phyloP scores from a whole-genome alignment of 1,284 basidiomycete species.

The Phellinidium pouzarii region DNA sequence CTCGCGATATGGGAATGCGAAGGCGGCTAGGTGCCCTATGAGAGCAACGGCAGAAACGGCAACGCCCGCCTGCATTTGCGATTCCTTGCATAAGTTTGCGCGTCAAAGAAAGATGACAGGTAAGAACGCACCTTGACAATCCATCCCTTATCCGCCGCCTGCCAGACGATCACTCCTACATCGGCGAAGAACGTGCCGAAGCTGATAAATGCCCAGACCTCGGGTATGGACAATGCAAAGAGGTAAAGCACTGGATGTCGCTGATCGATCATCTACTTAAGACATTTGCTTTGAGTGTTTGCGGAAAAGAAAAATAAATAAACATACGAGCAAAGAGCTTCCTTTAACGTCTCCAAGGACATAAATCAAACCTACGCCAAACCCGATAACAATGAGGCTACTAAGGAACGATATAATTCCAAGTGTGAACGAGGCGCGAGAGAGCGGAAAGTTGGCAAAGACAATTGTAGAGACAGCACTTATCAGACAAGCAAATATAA shows the following conservation, averaged over 20 bases:
- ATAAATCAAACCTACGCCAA: constrained; percentile 14
- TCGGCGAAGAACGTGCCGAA: constrained; percentile 13
- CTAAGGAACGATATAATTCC: constrained; percentile 13
- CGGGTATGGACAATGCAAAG: constrained; percentile 14
- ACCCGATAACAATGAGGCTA: constrained; percentile 13
- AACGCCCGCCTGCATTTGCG: constrained; percentile 5
- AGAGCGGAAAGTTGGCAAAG: constrained; percentile 12
- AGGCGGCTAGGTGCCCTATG: constrained; percentile 11
- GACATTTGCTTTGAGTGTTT: no score
- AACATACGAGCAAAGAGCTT: not conserved
- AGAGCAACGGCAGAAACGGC: constrained; percentile 4
- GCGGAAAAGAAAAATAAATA: not conserved
- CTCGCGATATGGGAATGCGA: constrained; percentile 14
- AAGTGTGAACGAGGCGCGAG: constrained; percentile 9
- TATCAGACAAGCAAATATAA: not conserved
- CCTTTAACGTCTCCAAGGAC: constrained; percentile 13
- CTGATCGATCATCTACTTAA: constrained; percentile 10
- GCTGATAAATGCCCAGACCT: constrained; percentile 12
- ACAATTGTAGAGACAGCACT: constrained; percentile 14
- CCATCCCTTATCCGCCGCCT: constrained; percentile 13
- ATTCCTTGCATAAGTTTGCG: not conserved
- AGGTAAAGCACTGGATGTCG: constrained; percentile 7
- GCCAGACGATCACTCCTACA: constrained; percentile 13
- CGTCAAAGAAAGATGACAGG: not conserved
- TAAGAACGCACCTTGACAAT: constrained; percentile 8